Base-by-base conservation (phyloP, 2,329 filamentous ascomycete genomes). In the Paecilomyces fulvus region DNA sequence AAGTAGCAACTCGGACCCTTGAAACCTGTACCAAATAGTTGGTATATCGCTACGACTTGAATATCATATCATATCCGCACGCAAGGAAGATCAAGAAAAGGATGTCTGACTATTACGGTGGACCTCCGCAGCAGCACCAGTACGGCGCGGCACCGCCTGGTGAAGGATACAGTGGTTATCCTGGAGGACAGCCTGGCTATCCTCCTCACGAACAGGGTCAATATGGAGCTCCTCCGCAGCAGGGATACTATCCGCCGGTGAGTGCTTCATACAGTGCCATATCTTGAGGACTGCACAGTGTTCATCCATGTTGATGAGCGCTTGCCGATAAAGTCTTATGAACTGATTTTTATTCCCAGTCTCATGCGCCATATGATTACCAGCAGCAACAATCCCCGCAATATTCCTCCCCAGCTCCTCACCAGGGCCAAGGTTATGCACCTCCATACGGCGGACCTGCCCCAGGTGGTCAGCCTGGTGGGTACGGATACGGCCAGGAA, bases 191-290 rank as follows among this genome's bases (percentile, higher is more conserved):
- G 14, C 61, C 62, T 33, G 61, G 62, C 48, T 61, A 62, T 52
- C 56, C 62, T 30, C 61, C 64, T 53, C 58, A 61, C 9, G 62
- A 64, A 43, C 37, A 43, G 55, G 59, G 56, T 20, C 60, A 60
- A 43, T 59, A 66, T 25, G 59, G 56, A 23, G 60, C 59, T 23
- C 30, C 49, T 31, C 62, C 59, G 9, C 64, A 63, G 50, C 61
- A 65, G 37, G 62, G 62, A n/a, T 63, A 65, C 17, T 67, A 66
- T 54, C 64, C 60, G 48, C 59, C 60, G 9, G 69, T 71, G 56
- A 64, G 67, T 58, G n/a, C 30, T 31, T 23, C 3, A 12, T 53
- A 21, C 20, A 30, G 14, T 43, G n/a, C 28, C 7, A 28, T 20
- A 11, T 30, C 10, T 52, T 5, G 17, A 20, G 9, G 8, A n/a